Evolutionary conservation across 306 rosid genomes (phyloP), one percentile per base, ranked within the genome.

Genomic region (Rubus idaeus): DNA sequence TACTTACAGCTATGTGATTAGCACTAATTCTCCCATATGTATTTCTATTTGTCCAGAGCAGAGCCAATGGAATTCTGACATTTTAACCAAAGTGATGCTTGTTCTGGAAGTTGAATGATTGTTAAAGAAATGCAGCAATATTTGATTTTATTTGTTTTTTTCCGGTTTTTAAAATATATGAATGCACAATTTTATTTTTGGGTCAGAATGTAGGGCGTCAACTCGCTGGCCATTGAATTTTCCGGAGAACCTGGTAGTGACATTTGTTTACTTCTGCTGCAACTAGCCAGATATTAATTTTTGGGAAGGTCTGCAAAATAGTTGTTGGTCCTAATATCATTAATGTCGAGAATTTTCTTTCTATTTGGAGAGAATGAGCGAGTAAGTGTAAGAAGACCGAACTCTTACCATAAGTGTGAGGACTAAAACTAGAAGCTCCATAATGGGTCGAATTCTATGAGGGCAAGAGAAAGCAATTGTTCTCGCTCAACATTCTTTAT

Each of bases 101-200:
- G 70, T 74, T 14, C 12, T 3, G 68, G 51, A 72, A 40, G 42
- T 73, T 74, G 42, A 30, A 60, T 35, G 46, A 74, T 44, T 60
- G 21, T 46, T 58, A 55, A 40, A 23, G 10, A 30, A 8, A 17
- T 17, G 26, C 44, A 30, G 58, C 18, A 26, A 74, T 74, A 21
- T 71, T 55, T 57, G 45, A 60, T 17, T 44, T 30, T 21, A 17
- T 58, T 39, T 63, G 42, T 52, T 11, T 66, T 64, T 4, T 17
- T 60, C 20, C 17, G 68, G 46, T 44, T 50, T 42, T 50, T 13
- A 17, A 23, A 3, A 7, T 23, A 23, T 23, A 23, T 74, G 45
- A 7, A 74, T 45, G n/a, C 58, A 17, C 42, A 56, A 44, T 74
- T 50, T 73, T 30, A 57, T 41, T 62, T 60, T 74, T 45, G 58